These are phyloP conservation scores for Magnusiomyces ingens DNA, from an alignment of 1,139 yeast genomes.

Conservation along the genomic window DNA sequence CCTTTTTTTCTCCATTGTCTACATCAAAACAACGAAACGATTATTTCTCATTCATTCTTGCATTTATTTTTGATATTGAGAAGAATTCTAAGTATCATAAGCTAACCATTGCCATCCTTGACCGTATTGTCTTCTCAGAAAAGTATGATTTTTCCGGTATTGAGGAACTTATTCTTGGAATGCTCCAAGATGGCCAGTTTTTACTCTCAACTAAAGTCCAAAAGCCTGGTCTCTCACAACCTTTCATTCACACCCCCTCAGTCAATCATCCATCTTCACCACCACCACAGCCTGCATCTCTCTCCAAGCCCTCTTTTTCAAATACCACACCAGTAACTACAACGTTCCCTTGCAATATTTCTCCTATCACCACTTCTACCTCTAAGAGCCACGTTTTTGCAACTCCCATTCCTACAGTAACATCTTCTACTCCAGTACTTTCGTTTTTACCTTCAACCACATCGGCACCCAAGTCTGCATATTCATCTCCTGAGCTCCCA, in stretches of 20 bases:
- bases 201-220: conserved; percentile 14
- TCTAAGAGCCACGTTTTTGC: conserved; percentile 9
- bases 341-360: conserved; percentile 1
- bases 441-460: conserved; percentile 1
- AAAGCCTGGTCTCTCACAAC: conserved; percentile 1
- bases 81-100: conserved; percentile 21
- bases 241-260: background rate
- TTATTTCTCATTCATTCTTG: conserved; percentile 28
- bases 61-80: conserved; percentile 21
- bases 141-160: conserved; percentile 21
- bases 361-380: conserved; percentile 9
- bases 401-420: conserved; percentile 5
- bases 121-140: conserved; percentile 19
- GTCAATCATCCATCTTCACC: background rate
- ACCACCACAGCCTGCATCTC: conserved; percentile 3
- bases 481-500: conserved; percentile 23
- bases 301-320: background rate
- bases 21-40: conserved; percentile 26
- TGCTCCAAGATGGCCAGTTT: conserved; percentile 27
- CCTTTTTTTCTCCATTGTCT: conserved; percentile 27
- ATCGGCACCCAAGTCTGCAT: conserved; percentile 22
- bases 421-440: conserved; percentile 1
- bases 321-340: background rate
- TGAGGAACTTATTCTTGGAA: conserved; percentile 20
- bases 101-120: conserved; percentile 22